Evolutionary conservation across 176 grass and related monocot genomes (phyloP).

Genomic region (Puccinellia tenuiflora): DNA sequence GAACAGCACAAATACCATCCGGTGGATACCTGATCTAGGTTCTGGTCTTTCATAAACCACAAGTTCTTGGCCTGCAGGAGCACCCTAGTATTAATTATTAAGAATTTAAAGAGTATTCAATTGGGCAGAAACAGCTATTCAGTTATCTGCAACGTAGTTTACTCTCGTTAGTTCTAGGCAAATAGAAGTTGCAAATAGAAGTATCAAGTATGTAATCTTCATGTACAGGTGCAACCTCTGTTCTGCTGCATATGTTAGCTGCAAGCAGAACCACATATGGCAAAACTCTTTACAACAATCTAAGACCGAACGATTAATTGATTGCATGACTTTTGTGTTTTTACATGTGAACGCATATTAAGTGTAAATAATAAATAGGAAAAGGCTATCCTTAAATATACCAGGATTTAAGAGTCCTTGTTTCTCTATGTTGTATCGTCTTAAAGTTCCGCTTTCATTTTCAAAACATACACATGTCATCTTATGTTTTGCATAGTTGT

Average conservation of each 20-base stretch:
- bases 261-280: background rate
- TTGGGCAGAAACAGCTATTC: background rate
- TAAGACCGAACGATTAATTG: background rate
- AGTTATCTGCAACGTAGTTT: background rate
- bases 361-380: background rate
- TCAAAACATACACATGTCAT: background rate
- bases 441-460: background rate
- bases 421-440: background rate
- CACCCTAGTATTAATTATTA: background rate
- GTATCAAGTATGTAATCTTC: background rate
- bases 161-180: background rate
- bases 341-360: background rate
- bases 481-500: background rate
- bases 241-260: slow-evolving; percentile 1
- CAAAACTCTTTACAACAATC: background rate
- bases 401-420: background rate
- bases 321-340: background rate
- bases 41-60: slow-evolving; percentile 56
- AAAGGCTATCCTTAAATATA: background rate
- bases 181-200: too few species aligned
- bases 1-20: slow-evolving; percentile 61
- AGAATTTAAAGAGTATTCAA: background rate
- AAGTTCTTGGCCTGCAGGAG: slow-evolving; percentile 47
- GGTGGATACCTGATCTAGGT: slow-evolving; percentile 72
- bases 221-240: background rate